These are phyloP conservation scores for Leucocoprinus sp. DNA, from an alignment of 768 basidiomycete species.

Conservation along the genomic window DNA sequence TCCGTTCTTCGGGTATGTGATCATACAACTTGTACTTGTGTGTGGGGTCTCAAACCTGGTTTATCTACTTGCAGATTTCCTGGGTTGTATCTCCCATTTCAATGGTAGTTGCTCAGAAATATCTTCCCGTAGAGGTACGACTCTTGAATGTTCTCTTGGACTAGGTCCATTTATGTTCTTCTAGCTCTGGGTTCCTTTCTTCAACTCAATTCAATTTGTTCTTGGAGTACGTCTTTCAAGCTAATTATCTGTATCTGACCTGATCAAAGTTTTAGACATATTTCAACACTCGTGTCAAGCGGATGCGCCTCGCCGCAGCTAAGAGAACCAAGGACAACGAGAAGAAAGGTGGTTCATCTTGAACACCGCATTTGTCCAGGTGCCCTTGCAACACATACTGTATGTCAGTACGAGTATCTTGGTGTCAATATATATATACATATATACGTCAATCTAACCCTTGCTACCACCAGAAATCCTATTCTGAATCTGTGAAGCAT, in stretches of 20 bases:
- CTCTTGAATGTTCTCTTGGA: neutral
- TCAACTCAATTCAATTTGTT: conserved; percentile 69
- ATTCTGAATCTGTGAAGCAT: conserved; percentile 12
- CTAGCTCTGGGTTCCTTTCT: conserved; percentile 84
- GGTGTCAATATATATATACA: neutral
- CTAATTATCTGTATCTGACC: neutral
- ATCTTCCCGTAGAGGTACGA: conserved; percentile 66
- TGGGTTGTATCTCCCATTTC: conserved; percentile 76
- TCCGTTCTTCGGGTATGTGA: conserved; percentile 57
- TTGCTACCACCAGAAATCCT: neutral
- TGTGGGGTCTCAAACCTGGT: neutral
- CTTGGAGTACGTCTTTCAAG: conserved; percentile 50
- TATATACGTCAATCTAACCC: conserved; percentile 10
- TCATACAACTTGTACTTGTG: neutral
- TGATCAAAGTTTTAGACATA: conserved; percentile 39
- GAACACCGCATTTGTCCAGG: too few relatives aligned
- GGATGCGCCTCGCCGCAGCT: conserved; percentile 42
- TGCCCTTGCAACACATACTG: too few relatives aligned
- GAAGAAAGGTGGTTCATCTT: conserved; percentile 18
- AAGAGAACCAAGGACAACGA: conserved; percentile 33
- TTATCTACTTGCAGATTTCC: conserved; percentile 45
- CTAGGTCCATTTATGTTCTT: neutral
- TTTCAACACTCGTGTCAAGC: conserved; percentile 70
- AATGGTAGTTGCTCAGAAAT: conserved; percentile 69
- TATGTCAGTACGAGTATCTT: too few relatives aligned